Base-by-base conservation (phyloP, 495 filamentous ascomycete species). In the Elaphomyces granulatus region DNA sequence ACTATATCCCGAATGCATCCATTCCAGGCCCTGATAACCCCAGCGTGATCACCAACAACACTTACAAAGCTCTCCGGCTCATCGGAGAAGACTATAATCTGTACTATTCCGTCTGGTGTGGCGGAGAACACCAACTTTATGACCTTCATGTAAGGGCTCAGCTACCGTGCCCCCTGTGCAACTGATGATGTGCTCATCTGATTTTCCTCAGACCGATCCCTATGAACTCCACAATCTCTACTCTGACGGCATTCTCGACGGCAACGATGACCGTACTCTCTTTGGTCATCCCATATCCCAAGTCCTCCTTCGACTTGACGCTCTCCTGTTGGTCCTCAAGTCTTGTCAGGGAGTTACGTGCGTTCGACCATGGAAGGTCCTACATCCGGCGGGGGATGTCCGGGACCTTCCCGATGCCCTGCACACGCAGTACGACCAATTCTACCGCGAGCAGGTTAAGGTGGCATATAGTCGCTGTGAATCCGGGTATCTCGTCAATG, bases 21-120 rank as follows among this genome's bases (percentile, higher is more conserved):
- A 10, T 18, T 37, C 45, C 34, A 66, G 62, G 53, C 2, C 47
- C 48, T 0, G 40, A 23, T 2, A 48, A 49, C 12, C 34, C 38
- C 19, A 41, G 49, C 6, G 23, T 32, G 3, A 51, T 56, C 14
- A 45, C 48, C 2, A 77, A 77, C 41, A 80, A 78, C 42, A 78
- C 74, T 0, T 82, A 80, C 57, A 80, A 80, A 51, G 71, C 72
- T 2, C 46, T 74, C 41, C 68, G 77, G 17, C 55, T 81, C 12
- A 52, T 75, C 12, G 60, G 71, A 3, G 47, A 66, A 3, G 57
- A 46, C 4, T 77, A 79, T 41, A 67, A 72, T 39, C 50, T 80
- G 1, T 75, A 75, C 41, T 81, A 81, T 37, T 67, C 76, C 0
- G 74, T 80, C 0, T 80, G 75, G 72, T 81, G 78, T 45, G 77